Percentiles rank a stretch among this genome's conserved stretches.
These are phyloP conservation scores for Arabis alpina DNA, from an alignment of 345 rosid genomes.

Conservation along the genomic window DNA sequence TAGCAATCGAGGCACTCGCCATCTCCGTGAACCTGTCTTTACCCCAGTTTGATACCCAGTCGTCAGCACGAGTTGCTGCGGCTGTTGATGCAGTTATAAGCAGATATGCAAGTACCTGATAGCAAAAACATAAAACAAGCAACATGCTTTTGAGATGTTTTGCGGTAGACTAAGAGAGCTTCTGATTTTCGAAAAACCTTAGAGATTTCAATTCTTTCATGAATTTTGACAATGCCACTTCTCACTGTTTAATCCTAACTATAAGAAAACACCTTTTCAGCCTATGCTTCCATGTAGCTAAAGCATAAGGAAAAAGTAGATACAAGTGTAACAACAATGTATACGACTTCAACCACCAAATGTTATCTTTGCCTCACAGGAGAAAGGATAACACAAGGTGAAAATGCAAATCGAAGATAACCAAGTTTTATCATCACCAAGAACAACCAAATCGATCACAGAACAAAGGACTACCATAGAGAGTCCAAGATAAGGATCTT, in stretches of 20 bases:
- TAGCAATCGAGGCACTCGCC: constrained; percentile 93
- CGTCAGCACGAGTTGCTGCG: constrained; percentile 84
- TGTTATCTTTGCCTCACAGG: constrained; percentile 3
- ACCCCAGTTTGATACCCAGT: constrained; percentile 98
- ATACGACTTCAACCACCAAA: background rate
- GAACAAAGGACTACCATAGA: constrained; percentile 11
- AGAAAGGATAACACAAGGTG: constrained; percentile 6
- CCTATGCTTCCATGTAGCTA: background rate
- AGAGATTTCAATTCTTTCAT: background rate
- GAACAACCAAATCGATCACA: background rate
- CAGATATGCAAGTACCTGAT: constrained; percentile 84
- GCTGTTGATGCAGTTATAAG: constrained; percentile 87
- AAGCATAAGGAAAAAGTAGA: constrained; percentile 6
- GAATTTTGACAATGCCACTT: no score
- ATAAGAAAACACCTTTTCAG: background rate
- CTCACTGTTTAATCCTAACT: background rate
- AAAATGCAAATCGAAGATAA: constrained; percentile 12
- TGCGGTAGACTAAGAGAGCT: background rate
- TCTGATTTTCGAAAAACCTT: background rate
- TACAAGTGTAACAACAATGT: background rate
- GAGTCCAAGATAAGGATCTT: background rate
- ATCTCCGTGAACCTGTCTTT: constrained; percentile 89
- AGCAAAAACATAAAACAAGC: background rate
- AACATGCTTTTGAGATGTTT: background rate
- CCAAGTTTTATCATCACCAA: background rate